Evolutionary conservation across 2,329 filamentous ascomycete species (phyloP).

Genomic region (Herpotrichia juniperi): DNA sequence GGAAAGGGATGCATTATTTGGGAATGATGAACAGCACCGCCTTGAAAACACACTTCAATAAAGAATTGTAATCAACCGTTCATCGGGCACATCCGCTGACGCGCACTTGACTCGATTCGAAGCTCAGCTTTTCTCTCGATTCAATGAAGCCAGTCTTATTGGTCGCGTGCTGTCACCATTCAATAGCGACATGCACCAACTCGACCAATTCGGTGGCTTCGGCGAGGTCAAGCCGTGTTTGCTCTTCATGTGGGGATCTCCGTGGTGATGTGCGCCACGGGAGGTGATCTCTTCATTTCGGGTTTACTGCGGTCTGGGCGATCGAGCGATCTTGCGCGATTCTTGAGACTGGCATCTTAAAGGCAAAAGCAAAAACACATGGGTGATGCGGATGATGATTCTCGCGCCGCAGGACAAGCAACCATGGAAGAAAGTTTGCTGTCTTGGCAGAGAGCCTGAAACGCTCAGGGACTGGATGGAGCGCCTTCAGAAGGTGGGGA

Average conservation of each 20-base stretch:
- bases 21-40: slow-evolving; percentile 3
- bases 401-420: slow-evolving; percentile 12
- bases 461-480: slow-evolving; percentile 10
- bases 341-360: not conserved
- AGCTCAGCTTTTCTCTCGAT: slow-evolving; percentile 6
- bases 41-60: slow-evolving; percentile 14
- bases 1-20: slow-evolving; percentile 6
- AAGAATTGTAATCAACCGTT: slow-evolving; percentile 18
- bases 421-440: slow-evolving; percentile 6
- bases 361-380: slow-evolving; percentile 5
- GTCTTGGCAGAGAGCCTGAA: slow-evolving; percentile 22
- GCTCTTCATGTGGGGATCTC: slow-evolving; percentile 17
- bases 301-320: not conserved
- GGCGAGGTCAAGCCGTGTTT: slow-evolving; percentile 33
- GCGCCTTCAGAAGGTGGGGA: slow-evolving; percentile 12
- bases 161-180: slow-evolving; percentile 9
- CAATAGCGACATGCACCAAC: slow-evolving; percentile 18
- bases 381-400: slow-evolving; percentile 7
- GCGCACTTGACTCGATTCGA: slow-evolving; percentile 5
- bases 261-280: slow-evolving; percentile 25
- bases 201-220: slow-evolving; percentile 25
- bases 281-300: slow-evolving; percentile 5
- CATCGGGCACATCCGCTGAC: slow-evolving; percentile 21
- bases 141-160: not conserved
- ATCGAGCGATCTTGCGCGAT: slow-evolving; percentile 1